Percentiles rank a stretch among this genome's conserved stretches.
Conservation (phyloP, 139 green algal species). For the Auxenochlorella pyrenoidosa region DNA sequence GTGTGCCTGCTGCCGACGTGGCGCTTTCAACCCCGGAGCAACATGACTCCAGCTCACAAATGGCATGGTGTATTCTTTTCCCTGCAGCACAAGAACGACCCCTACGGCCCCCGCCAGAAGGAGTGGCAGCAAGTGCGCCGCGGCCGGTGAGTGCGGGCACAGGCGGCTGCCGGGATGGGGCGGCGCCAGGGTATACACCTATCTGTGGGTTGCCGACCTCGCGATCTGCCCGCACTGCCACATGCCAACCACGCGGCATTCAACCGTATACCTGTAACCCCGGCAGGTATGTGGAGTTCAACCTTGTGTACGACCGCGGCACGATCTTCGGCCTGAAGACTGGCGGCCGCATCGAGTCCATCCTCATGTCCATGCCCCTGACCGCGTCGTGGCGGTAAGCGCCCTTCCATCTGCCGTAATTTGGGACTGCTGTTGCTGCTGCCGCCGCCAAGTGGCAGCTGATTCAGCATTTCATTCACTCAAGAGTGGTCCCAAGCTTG, state of each 20-base stretch:
- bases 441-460: no score
- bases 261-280: background rate
- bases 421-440: no score
- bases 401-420: no score
- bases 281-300: conserved; percentile 98
- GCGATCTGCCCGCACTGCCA: no score
- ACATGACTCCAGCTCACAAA: background rate
- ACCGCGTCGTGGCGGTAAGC: conserved; percentile 36
- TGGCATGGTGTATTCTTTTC: no score
- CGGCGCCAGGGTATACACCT: no score
- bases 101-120: conserved; percentile 91
- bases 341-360: conserved; percentile 96
- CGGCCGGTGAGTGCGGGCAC: conserved; percentile 44
- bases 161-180: background rate
- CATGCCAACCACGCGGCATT: no score
- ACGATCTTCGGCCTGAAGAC: conserved; percentile 99
- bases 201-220: no score
- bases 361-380: conserved; percentile 91
- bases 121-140: conserved; percentile 94
- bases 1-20: no score
- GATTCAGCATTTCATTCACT: no score
- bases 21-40: background rate
- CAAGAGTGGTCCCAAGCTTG: no score
- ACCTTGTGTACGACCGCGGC: conserved; percentile 96
- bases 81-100: conserved; percentile 85